Percentiles rank a stretch among this genome's conserved stretches.
These are phyloP conservation scores for Phlebopus sp. DNA, from an alignment of 1,284 basidiomycete species.

Conservation along the genomic window DNA sequence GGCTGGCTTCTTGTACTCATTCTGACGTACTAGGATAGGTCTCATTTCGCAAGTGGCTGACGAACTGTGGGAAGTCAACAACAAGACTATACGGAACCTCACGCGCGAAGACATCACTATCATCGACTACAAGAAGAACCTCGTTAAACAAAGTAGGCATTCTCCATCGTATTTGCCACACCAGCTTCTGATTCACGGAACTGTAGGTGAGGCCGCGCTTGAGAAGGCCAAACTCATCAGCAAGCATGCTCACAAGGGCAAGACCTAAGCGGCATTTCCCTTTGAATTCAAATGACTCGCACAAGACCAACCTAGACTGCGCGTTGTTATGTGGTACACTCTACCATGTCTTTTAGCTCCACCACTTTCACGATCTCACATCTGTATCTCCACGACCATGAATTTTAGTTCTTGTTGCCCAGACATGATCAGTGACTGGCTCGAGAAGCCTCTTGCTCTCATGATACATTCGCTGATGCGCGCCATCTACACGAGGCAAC, in stretches of 20 bases:
- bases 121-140: conserved; percentile 85
- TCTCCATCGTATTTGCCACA: conserved; percentile 15
- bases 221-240: conserved; percentile 93
- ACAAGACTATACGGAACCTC: conserved; percentile 91
- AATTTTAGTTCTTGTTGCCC: not conserved
- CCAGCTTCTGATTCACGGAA: conserved; percentile 8
- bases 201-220: conserved; percentile 66
- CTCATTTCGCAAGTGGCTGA: conserved; percentile 94
- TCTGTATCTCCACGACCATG: conserved; percentile 6
- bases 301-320: conserved; percentile 5
- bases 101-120: conserved; percentile 88
- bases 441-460: not conserved
- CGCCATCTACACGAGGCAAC: conserved; percentile 26
- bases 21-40: conserved; percentile 40
- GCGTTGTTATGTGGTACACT: conserved; percentile 6
- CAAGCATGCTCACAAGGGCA: conserved; percentile 68
- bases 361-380: conserved; percentile 19
- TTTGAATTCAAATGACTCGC: not conserved
- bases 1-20: conserved; percentile 7
- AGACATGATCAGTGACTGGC: conserved; percentile 2
- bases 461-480: conserved; percentile 4
- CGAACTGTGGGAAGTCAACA: conserved; percentile 98
- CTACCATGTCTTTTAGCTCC: not conserved
- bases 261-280: conserved; percentile 39
- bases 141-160: conserved; percentile 64